A percentile compares a stretch with the other conserved stretches of the same genome.
These are phyloP conservation scores for Suhomyces pyralidae DNA, from an alignment of 805 yeast genomes.

Conservation along the genomic window DNA sequence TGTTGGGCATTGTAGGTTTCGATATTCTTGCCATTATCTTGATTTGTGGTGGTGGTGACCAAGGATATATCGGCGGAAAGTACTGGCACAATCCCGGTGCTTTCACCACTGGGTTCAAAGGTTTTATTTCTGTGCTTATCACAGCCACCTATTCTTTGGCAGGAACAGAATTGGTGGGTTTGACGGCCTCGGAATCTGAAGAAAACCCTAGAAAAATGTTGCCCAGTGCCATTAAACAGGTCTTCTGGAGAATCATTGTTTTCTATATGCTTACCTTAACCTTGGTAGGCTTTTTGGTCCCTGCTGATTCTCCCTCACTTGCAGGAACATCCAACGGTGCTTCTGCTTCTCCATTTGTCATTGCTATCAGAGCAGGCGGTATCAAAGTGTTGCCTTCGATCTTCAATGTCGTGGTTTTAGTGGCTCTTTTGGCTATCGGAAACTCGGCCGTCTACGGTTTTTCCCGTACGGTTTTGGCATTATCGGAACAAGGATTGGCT, in stretches of 20 bases:
- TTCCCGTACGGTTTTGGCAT: slow-evolving; percentile 38
- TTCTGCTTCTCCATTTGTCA: slow-evolving; percentile 42
- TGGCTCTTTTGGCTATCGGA: slow-evolving; percentile 41
- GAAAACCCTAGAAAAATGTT: slow-evolving; percentile 36
- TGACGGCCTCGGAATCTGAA: slow-evolving; percentile 36
- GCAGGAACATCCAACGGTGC: slow-evolving; percentile 24
- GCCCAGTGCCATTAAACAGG: slow-evolving; percentile 43
- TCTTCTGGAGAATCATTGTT: slow-evolving; percentile 39
- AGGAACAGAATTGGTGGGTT: slow-evolving; percentile 41
- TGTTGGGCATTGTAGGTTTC: slow-evolving; percentile 39
- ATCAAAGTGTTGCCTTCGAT: slow-evolving; percentile 42
- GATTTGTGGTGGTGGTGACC: slow-evolving; percentile 38
- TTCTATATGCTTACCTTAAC: slow-evolving; percentile 42
- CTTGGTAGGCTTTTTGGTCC: slow-evolving; percentile 39
- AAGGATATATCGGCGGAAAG: slow-evolving; percentile 37
- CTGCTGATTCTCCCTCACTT: slow-evolving; percentile 26
- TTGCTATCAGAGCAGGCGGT: slow-evolving; percentile 41
- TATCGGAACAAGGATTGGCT: slow-evolving; percentile 41
- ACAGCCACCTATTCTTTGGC: slow-evolving; percentile 44
- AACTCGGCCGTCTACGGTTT: slow-evolving; percentile 45
- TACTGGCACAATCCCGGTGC: slow-evolving; percentile 39
- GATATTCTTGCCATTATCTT: slow-evolving; percentile 38
- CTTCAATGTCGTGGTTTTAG: slow-evolving; percentile 40
- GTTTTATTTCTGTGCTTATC: slow-evolving; percentile 36
- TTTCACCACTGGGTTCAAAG: slow-evolving; percentile 36